Percentiles rank a stretch among this genome's conserved stretches.
Evolutionary conservation across 1,284 basidiomycete genomes (phyloP).

Genomic region (Chalciporus sp.): DNA sequence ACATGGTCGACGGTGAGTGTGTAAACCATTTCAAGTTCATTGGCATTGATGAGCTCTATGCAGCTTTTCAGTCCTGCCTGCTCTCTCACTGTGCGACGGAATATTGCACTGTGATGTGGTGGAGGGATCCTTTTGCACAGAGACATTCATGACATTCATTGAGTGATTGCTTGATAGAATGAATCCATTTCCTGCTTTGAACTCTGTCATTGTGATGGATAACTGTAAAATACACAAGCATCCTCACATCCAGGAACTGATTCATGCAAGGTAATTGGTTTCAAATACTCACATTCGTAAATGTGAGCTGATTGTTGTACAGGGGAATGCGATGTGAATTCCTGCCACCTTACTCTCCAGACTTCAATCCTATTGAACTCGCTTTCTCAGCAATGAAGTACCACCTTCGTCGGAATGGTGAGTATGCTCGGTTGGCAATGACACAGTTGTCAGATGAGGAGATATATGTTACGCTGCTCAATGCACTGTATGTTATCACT

Average conservation of each 20-base stretch:
- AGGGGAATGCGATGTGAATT: neutral
- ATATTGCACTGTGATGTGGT: too few species aligned
- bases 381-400: neutral
- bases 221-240: conserved; percentile 17
- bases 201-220: too few species aligned
- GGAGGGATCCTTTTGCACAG: too few species aligned
- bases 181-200: too few species aligned
- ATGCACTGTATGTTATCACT: neutral
- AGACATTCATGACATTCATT: too few species aligned
- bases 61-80: too few species aligned
- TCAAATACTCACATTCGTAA: neutral
- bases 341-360: neutral
- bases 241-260: neutral
- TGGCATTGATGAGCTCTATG: too few species aligned
- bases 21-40: too few species aligned
- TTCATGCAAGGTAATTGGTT: conserved; percentile 1
- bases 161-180: too few species aligned
- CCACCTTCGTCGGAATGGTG: neutral
- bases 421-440: neutral
- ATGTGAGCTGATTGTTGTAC: neutral
- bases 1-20: too few species aligned
- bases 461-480: neutral
- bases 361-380: neutral
- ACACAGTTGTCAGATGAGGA: neutral
- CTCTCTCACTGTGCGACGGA: too few species aligned